These are phyloP conservation scores for Colletotrichum spinosum DNA, from an alignment of 2,329 filamentous ascomycete genomes.

Conservation along the genomic window DNA sequence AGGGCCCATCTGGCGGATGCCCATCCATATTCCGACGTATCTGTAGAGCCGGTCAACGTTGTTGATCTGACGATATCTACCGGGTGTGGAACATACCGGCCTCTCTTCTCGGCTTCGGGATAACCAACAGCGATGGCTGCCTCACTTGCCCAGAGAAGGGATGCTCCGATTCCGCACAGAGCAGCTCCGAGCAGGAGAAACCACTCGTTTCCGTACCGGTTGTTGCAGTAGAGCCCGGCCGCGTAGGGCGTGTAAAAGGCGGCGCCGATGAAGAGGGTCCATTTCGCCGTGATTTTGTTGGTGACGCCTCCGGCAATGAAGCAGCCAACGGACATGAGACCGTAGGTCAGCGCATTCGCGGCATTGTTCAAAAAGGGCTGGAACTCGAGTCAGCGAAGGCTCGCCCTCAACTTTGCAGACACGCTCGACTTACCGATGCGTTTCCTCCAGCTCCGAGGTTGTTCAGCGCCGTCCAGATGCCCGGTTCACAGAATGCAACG, in stretches of 20 bases:
- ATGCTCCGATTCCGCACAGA: conserved; percentile 53
- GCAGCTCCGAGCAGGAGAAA: conserved; percentile 55
- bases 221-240: conserved; percentile 56
- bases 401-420: neutral
- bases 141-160: conserved; percentile 50
- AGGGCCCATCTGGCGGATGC: conserved; percentile 28
- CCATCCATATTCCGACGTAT: conserved; percentile 33
- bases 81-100: conserved; percentile 40
- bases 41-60: neutral
- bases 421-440: conserved; percentile 10
- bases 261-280: conserved; percentile 54
- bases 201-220: conserved; percentile 55
- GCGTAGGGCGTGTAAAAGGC: conserved; percentile 56
- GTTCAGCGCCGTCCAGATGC: conserved; percentile 41
- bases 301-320: conserved; percentile 32
- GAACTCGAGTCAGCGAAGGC: neutral
- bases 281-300: conserved; percentile 42
- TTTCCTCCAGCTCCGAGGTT: conserved; percentile 40
- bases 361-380: conserved; percentile 27
- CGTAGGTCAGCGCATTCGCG: conserved; percentile 28
- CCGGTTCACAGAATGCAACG: conserved; percentile 40
- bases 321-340: conserved; percentile 32
- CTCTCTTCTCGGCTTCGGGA: conserved; percentile 73
- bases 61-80: neutral
- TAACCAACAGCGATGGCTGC: conserved; percentile 65